A percentile compares a stretch with the other conserved stretches of the same genome.
Conservation (phyloP, 257 asterid species). For the Solanum boliviense region DNA sequence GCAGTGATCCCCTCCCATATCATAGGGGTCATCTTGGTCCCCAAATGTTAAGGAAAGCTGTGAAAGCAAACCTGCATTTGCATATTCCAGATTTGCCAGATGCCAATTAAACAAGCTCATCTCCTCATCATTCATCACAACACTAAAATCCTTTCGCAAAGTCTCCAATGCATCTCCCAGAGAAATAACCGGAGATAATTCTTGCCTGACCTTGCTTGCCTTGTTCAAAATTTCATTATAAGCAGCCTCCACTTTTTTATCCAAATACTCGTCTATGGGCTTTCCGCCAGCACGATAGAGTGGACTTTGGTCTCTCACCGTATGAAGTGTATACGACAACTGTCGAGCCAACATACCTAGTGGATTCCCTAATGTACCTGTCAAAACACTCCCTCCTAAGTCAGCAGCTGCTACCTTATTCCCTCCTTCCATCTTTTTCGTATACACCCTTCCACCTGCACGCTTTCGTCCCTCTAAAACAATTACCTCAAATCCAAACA, state of each 20-base stretch:
- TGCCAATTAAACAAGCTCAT: neutral
- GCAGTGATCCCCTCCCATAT: neutral
- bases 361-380: slow-evolving; percentile 23
- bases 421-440: slow-evolving; percentile 52
- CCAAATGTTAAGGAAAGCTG: neutral
- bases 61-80: neutral
- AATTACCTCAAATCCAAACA: slow-evolving; percentile 24
- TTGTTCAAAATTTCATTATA: slow-evolving; percentile 64
- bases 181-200: neutral
- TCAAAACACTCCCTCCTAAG: slow-evolving; percentile 59
- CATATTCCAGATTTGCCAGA: neutral
- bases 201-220: slow-evolving; percentile 55
- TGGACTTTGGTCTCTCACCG: slow-evolving; percentile 46
- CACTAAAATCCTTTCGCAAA: neutral
- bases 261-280: slow-evolving; percentile 56
- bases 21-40: neutral
- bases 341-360: slow-evolving; percentile 31
- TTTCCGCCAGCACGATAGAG: slow-evolving; percentile 53
- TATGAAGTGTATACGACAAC: neutral
- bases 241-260: slow-evolving; percentile 51
- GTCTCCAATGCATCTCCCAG: neutral
- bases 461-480: slow-evolving; percentile 86
- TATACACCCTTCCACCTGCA: slow-evolving; percentile 87
- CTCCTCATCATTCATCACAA: neutral
- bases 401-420: slow-evolving; percentile 17